Evolutionary conservation across 1,284 basidiomycete genomes (phyloP), one percentile per base, ranked within the genome.

Genomic region (Ganoderma multipileum): DNA sequence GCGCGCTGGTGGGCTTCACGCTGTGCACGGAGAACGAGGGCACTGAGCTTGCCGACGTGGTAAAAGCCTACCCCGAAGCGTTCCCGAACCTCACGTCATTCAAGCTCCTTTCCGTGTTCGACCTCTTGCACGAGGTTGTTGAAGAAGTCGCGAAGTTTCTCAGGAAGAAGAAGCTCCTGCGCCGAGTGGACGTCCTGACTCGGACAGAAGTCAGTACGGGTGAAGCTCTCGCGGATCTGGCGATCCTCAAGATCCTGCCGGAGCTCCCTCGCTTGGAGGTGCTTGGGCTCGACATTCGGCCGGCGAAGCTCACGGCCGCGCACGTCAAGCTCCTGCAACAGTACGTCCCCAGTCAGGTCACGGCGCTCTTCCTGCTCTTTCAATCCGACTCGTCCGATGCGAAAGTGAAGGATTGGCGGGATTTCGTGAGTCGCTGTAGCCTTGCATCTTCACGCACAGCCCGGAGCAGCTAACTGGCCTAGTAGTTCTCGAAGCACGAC

Each of bases 61-160:
- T 58, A 9, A 33, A 8, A 1, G 14, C 33, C 18, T 16, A 64
- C 26, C 41, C 63, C 20, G 60, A 54, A 8, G 64, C 69, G 7
- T 50, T 74, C 6, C 71, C 70, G 1, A 41, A 61, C 11, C 44
- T 74, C 28, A 63, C 65, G 5, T 71, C 73, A 5, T 67, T 74
- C 65, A 71, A 70, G 54, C 58, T 71, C n/a, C 42, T 71, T 5
- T 58, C 33, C 12, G 39, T 55, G 12, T 30, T 52, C 23, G 23
- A 61, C 26, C 55, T 38, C n/a, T n/a, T 7, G 9, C 20, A 38
- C 23, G 28, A 50, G 20, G 12, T 6, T 39, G 18, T 57, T 12
- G 20, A 23, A 20, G 54, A 18, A 2, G 44, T 74, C 3, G 50
- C 30, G 7, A 41, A 64, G 20, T 72, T 74, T 44, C 44, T 72